Base-by-base conservation (phyloP, 768 basidiomycete genomes). In the Pleurotus pulmonarius region DNA sequence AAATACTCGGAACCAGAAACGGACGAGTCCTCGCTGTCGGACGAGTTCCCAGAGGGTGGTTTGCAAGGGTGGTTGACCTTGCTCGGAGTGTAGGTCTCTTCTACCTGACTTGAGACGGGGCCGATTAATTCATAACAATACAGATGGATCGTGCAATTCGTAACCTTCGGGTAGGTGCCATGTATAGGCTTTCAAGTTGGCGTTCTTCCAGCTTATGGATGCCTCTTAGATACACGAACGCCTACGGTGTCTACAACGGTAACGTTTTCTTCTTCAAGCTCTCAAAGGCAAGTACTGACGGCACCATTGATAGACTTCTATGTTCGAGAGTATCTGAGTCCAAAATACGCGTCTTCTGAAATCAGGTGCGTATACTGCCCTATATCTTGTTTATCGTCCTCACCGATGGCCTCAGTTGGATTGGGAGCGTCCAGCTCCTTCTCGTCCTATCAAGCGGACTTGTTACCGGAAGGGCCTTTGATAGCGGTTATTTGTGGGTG, bases 371-470 rank as follows among this genome's bases (percentile, higher is more conserved):
- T 53, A 5, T 38, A 8, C 29, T 15, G 5, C n/a, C 16, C 20
- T 34, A 18, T 48, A 11, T 34, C 22, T 7, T 15, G 25, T 13
- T 12, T 9, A 34, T 22, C n/a, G 13, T n/a, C 22, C 41, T 47
- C n/a, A 44, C 46, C 26, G 4, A 18, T 40, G 16, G 22, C 18
- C 4, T 16, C 39, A 69, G 68, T 53, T 69, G 68, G 68, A 69
- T 68, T 49, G 68, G 67, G 22, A 69, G 68, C 51, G 59, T 63
- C 7, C 68, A 69, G 45, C 57, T 67, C 40, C 55, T 65, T 13
- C 60, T 65, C 22, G 56, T 64, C 4, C 58, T 69, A 38, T 65
- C 63, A 5, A 58, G 64, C 25, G 67, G 67, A 5, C 49, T 69
- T 4, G 55, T 68, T 16, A 53, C 65, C 29, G 68, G 68, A 13